Evolutionary conservation across 371 early-diverging fungal species (phyloP).

Genomic region (Thermomucor indicae-seudaticae): DNA sequence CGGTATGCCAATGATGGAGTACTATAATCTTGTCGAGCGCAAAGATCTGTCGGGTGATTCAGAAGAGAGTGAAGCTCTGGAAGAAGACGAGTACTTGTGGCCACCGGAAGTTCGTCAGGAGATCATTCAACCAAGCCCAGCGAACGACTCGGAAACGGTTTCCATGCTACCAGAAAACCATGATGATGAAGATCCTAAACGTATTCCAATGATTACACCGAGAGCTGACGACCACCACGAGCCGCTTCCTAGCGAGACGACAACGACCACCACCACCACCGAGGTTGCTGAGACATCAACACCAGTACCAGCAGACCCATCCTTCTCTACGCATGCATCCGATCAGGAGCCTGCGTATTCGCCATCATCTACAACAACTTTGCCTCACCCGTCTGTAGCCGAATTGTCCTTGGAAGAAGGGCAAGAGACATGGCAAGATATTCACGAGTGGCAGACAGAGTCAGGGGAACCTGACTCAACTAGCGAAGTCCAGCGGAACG

Average conservation of each 20-base stretch:
- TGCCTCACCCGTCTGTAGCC: too few species aligned
- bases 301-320: too few species aligned
- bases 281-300: too few species aligned
- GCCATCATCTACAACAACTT: too few species aligned
- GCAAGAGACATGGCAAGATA: too few species aligned
- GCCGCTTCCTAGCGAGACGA: too few species aligned
- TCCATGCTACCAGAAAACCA: constrained; percentile 7
- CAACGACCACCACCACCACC: background rate
- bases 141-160: constrained; percentile 20
- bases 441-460: too few species aligned
- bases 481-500: too few species aligned
- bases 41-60: constrained; percentile 22
- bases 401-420: too few species aligned
- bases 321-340: too few species aligned
- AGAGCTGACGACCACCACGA: background rate
- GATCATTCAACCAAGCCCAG: constrained; percentile 28
- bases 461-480: too few species aligned
- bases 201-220: constrained; percentile 7
- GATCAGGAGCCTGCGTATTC: too few species aligned
- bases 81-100: constrained; percentile 33
- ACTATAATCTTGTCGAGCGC: constrained; percentile 67
- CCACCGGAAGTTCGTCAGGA: constrained; percentile 36
- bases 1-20: constrained; percentile 91
- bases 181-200: constrained; percentile 6
- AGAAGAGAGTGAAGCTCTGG: constrained; percentile 20